phyloP scores from a whole-genome alignment of 345 rosid genomes.

The Raphanus raphanistrum region DNA sequence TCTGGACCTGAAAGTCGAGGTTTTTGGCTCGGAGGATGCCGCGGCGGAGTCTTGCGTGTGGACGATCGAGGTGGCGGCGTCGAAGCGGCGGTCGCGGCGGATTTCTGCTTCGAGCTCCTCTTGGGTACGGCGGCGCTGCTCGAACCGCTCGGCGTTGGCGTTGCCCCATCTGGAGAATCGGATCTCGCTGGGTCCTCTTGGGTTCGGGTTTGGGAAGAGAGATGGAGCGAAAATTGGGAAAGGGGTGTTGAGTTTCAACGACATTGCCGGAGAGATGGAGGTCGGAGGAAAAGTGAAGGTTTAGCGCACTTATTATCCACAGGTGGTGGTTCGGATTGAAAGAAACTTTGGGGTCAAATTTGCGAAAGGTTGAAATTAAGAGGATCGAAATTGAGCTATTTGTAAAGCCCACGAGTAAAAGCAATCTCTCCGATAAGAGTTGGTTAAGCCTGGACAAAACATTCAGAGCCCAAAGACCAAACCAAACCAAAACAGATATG shows the following conservation, averaged over 20 bases:
- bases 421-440: background rate
- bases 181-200: slow-evolving; percentile 49
- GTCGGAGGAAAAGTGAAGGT: slow-evolving; percentile 22
- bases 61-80: slow-evolving; percentile 52
- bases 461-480: too few species aligned
- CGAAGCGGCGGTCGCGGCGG: slow-evolving; percentile 69
- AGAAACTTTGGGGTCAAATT: slow-evolving; percentile 31
- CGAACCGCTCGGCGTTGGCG: slow-evolving; percentile 68
- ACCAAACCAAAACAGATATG: too few species aligned
- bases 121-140: slow-evolving; percentile 58
- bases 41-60: slow-evolving; percentile 31
- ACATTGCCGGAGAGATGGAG: slow-evolving; percentile 43
- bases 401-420: background rate
- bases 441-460: background rate
- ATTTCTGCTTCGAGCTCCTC: slow-evolving; percentile 70
- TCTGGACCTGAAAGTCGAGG: slow-evolving; percentile 51
- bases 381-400: background rate
- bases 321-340: background rate
- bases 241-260: slow-evolving; percentile 61
- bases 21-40: slow-evolving; percentile 31
- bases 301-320: slow-evolving; percentile 32
- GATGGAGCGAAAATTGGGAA: slow-evolving; percentile 66
- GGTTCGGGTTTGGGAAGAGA: slow-evolving; percentile 26
- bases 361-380: background rate
- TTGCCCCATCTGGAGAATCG: slow-evolving; percentile 81